Evolutionary conservation across 495 filamentous ascomycete species (phyloP).

Genomic region (Aspergillus indologenus): DNA sequence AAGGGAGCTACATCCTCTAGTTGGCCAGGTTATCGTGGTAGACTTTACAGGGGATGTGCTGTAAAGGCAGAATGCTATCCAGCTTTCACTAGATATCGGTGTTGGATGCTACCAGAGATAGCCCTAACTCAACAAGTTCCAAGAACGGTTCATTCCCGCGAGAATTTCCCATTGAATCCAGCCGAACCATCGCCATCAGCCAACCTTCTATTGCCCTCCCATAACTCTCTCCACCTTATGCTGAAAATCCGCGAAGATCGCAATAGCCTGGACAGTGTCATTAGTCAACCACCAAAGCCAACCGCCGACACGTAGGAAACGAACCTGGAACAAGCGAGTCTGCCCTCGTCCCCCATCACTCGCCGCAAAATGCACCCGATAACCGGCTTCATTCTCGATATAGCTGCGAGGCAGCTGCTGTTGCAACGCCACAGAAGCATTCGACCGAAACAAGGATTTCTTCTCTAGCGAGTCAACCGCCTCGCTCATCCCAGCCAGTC

Average conservation of each 20-base stretch:
- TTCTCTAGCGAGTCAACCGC: neutral
- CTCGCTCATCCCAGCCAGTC: neutral
- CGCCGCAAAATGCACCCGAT: constrained; percentile 3
- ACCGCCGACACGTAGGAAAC: neutral
- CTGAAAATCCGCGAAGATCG: neutral
- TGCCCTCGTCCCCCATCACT: constrained; percentile 3
- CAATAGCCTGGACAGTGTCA: neutral
- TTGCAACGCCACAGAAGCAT: neutral
- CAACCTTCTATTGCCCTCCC: neutral
- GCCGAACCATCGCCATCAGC: no score
- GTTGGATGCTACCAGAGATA: no score
- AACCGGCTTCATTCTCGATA: constrained; percentile 6
- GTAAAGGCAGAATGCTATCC: no score
- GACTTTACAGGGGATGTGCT: constrained; percentile 28
- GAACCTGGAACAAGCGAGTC: neutral
- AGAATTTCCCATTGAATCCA: no score
- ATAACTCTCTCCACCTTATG: neutral
- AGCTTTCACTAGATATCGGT: no score
- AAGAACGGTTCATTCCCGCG: no score
- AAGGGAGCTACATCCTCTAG: constrained; percentile 24
- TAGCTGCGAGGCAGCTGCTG: neutral
- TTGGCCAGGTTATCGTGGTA: constrained; percentile 36
- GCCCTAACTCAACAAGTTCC: no score
- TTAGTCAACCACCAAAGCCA: no score
- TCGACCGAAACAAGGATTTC: neutral